Evolutionary conservation across 1,139 yeast species (phyloP), one percentile per base, ranked within the genome.

Genomic region (Debaryomyces nepalensis): DNA sequence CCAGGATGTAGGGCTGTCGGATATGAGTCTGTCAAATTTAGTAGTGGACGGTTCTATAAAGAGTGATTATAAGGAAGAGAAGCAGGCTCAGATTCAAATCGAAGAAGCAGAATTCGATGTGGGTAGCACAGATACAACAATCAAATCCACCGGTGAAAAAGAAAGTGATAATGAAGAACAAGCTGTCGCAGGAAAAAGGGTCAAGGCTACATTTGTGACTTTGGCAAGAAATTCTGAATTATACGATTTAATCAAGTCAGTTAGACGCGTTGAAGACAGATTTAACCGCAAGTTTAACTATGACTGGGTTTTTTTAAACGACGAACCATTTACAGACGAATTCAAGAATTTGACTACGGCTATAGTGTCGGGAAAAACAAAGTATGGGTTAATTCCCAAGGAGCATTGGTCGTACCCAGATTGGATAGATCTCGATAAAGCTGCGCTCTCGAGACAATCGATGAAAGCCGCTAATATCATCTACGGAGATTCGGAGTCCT

Each of bases 271-370:
- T 42, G 93, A 87, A 63, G 88, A 84, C 58, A 70, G 90, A 36
- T 87, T 86, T 70, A 87, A 87, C 66, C 59, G 68, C 31, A 72
- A 78, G 45, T 86, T 64, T 65, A 72, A 82, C 54, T 87, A 87
- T 59, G 93, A 86, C 59, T 87, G 95, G 95, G 86, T 86, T 9
- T 87, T 87, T 57, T 68, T 86, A 46, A 85, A 85, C 62, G 84
- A 85, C 50, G 84, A 75, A 48, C 75, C 69, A 15, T 83, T 84
- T 57, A 61, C 74, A 19, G 73, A 75, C 9, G 83, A 82, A 38
- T 84, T 85, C 62, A 77, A 73, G 51, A 64, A 66, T 21, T 63
- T 69, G 44, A 72, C 83, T 7, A 43, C 68, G 1, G 65, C 73
- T 10, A 58, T 81, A 22, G 79, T 79, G 5, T 72, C 83, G 9